phyloP scores from a whole-genome alignment of 2,329 filamentous ascomycete genomes.

The Graphilbum ipis-grandicollis region DNA sequence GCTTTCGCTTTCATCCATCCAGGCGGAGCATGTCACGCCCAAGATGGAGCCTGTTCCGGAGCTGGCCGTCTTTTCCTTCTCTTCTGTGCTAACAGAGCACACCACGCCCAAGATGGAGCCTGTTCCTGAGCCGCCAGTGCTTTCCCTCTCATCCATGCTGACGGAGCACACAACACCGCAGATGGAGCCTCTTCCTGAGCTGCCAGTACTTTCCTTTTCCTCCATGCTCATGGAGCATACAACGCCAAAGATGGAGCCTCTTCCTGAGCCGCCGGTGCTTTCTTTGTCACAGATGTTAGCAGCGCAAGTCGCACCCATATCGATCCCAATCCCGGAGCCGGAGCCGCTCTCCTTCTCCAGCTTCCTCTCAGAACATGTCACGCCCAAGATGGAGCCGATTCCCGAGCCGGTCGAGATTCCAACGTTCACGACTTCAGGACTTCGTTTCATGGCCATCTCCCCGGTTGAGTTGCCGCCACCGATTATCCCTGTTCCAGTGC shows the following conservation, averaged over 20 bases:
- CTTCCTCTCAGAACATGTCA: conserved; percentile 3
- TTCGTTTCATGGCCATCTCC: conserved; percentile 5
- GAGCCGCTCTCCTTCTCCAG: conserved; percentile 4
- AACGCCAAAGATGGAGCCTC: no score
- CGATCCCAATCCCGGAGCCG: not conserved
- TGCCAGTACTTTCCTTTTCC: no score
- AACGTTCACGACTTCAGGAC: conserved; percentile 3
- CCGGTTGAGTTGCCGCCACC: conserved; percentile 6
- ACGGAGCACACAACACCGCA: no score
- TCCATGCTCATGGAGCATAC: no score
- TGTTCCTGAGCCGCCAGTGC: not conserved
- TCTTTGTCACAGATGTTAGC: no score
- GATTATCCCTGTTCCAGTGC: conserved; percentile 3
- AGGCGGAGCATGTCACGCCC: not conserved
- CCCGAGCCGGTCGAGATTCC: conserved; percentile 3
- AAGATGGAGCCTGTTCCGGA: not conserved
- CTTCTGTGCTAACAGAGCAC: not conserved
- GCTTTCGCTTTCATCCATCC: conserved; percentile 1
- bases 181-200: no score
- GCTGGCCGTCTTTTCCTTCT: conserved; percentile 1
- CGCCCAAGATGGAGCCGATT: conserved; percentile 1
- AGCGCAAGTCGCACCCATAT: no score
- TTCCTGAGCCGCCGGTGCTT: not conserved
- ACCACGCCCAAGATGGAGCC: not conserved
- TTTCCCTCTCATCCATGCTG: no score